Percentiles rank a stretch among this genome's conserved stretches.
Evolutionary conservation across 257 asterid genomes (phyloP).

Genomic region (Vinca minor): DNA sequence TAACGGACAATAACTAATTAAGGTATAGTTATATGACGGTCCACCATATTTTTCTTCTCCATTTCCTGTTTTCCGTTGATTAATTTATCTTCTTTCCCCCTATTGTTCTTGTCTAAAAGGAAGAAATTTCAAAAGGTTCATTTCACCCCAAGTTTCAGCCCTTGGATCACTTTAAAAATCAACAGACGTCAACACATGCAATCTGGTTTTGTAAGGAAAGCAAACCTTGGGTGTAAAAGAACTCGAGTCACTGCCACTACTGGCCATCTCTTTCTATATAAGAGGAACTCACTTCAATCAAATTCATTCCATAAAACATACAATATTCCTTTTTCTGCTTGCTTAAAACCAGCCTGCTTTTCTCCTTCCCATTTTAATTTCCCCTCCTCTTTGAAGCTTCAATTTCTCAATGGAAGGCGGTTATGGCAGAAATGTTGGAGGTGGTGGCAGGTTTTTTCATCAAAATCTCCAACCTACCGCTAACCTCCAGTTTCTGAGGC

Average conservation of each 20-base stretch:
- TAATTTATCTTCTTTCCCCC: too few relatives aligned
- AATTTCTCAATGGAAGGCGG: conserved; percentile 40
- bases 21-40: too few relatives aligned
- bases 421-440: conserved; percentile 1
- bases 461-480: conserved; percentile 11
- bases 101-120: not conserved
- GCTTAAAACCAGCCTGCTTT: conserved; percentile 19
- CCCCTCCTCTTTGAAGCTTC: not conserved
- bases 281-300: not conserved
- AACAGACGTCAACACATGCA: conserved; percentile 36
- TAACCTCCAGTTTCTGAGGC: conserved; percentile 18
- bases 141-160: conserved; percentile 25
- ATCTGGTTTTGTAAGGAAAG: conserved; percentile 25
- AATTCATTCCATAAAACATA: too few relatives aligned
- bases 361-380: too few relatives aligned
- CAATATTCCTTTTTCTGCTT: conserved; percentile 19
- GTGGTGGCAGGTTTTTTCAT: conserved; percentile 11
- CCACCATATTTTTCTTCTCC: too few relatives aligned
- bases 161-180: conserved; percentile 35
- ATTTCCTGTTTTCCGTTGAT: too few relatives aligned
- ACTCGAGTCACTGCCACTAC: not conserved
- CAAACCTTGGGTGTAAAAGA: conserved; percentile 10
- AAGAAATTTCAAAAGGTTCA: conserved; percentile 28
- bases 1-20: conserved; percentile 9
- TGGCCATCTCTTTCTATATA: conserved; percentile 1